Conservation (phyloP, 345 rosid species). For the Rhodamnia argentea region DNA sequence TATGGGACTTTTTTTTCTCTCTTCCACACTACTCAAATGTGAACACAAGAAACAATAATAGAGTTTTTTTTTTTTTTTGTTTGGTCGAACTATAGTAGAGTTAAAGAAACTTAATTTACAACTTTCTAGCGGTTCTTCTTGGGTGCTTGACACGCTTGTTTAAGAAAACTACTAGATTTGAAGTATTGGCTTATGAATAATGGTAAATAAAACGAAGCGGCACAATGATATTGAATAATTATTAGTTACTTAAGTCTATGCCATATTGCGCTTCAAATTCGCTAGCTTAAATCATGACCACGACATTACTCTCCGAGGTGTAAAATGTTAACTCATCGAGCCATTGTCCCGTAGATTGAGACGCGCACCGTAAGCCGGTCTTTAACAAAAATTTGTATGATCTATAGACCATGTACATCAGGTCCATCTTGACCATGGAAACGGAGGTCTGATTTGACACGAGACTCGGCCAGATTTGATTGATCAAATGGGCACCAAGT, state of each 20-base stretch:
- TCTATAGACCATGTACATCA: accelerated
- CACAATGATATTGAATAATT: accelerated
- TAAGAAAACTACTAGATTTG: accelerated
- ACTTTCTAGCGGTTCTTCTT: not conserved
- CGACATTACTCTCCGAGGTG: not conserved
- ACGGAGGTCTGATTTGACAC: not conserved
- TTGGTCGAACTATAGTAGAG: not conserved
- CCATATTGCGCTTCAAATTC: not conserved
- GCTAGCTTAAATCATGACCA: not conserved
- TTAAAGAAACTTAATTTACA: accelerated
- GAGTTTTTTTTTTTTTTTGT: too few relatives aligned
- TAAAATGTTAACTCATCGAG: not conserved
- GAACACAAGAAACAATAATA: not conserved
- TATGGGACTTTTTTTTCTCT: not conserved
- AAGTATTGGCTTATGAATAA: not conserved
- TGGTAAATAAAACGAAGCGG: accelerated
- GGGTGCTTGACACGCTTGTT: accelerated
- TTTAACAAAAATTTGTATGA: not conserved
- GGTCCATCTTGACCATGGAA: not conserved
- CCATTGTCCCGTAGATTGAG: not conserved
- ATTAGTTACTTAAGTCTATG: not conserved
- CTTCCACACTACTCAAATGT: not conserved
- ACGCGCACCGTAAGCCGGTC: not conserved
- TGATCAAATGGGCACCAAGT: not conserved
- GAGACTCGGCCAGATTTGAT: not conserved